These are phyloP conservation scores for Colletotrichum spinosum DNA, from an alignment of 2,329 filamentous ascomycete genomes.

Conservation along the genomic window DNA sequence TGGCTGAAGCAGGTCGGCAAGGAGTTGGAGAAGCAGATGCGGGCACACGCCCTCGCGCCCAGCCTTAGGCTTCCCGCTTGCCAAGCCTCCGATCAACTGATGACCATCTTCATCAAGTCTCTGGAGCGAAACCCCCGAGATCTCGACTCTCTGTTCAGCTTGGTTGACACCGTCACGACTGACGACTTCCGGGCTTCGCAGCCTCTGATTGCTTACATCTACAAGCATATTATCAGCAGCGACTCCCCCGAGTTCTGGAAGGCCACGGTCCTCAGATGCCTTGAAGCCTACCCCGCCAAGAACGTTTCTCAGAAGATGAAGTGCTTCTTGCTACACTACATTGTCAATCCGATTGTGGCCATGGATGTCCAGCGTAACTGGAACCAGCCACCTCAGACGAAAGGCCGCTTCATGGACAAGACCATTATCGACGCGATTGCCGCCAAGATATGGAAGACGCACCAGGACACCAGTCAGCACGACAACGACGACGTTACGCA, in stretches of 20 bases:
- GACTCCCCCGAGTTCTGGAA: conserved; percentile 90
- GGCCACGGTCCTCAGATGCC: conserved; percentile 82
- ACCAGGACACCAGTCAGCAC: conserved; percentile 83
- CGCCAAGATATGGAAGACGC: conserved; percentile 92
- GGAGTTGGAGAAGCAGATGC: conserved; percentile 81
- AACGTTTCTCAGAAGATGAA: conserved; percentile 89
- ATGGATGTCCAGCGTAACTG: conserved; percentile 94
- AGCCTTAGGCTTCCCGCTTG: conserved; percentile 85
- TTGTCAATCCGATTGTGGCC: conserved; percentile 95
- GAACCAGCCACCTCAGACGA: conserved; percentile 66
- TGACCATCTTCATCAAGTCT: conserved; percentile 85
- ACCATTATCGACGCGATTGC: conserved; percentile 90
- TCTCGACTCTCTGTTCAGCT: conserved; percentile 83
- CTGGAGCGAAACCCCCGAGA: conserved; percentile 80
- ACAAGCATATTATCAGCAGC: conserved; percentile 84
- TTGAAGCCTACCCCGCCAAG: conserved; percentile 87
- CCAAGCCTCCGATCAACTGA: conserved; percentile 89
- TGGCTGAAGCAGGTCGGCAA: conserved; percentile 78
- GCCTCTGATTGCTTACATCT: conserved; percentile 84
- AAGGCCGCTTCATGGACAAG: conserved; percentile 82
- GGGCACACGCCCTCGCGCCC: conserved; percentile 75
- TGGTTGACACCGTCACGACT: conserved; percentile 86
- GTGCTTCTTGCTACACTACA: conserved; percentile 88
- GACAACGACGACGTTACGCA: conserved; percentile 89
- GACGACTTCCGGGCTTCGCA: conserved; percentile 85